Evolutionary conservation across 2,329 filamentous ascomycete species (phyloP).

Genomic region (Verticillium isaacii): DNA sequence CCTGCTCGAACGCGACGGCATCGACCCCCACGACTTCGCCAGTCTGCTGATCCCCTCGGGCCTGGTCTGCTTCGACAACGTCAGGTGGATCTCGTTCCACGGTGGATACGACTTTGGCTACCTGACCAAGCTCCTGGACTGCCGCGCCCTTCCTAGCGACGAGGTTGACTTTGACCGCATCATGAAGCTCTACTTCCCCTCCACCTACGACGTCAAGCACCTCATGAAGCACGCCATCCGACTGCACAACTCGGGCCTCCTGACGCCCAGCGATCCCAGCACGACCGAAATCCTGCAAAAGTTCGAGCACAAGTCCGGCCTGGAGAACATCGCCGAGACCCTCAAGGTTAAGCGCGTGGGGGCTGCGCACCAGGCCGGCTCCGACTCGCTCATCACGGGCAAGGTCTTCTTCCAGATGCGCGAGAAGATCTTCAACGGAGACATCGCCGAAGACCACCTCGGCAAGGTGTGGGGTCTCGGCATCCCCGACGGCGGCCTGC

Average conservation of each 20-base stretch:
- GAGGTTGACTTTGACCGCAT: constrained; percentile 85
- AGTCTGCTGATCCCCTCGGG: constrained; percentile 88
- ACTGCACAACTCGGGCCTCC: constrained; percentile 58
- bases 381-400: constrained; percentile 88
- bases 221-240: constrained; percentile 85
- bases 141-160: constrained; percentile 77
- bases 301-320: constrained; percentile 83
- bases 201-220: constrained; percentile 94
- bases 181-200: constrained; percentile 90
- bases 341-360: constrained; percentile 87
- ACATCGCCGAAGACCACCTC: constrained; percentile 74
- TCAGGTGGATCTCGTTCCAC: constrained; percentile 97
- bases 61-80: constrained; percentile 78
- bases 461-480: constrained; percentile 94
- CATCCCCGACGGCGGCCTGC: constrained; percentile 55
- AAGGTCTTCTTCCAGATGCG: constrained; percentile 93
- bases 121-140: constrained; percentile 86
- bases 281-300: constrained; percentile 74
- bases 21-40: constrained; percentile 85
- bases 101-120: constrained; percentile 98
- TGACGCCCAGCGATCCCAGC: constrained; percentile 58
- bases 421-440: constrained; percentile 79
- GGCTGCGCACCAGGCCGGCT: constrained; percentile 85
- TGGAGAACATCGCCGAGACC: constrained; percentile 91
- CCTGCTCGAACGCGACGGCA: constrained; percentile 79